A percentile compares a stretch with the other conserved stretches of the same genome.
Evolutionary conservation across 768 basidiomycete genomes (phyloP).

Genomic region (Paxillus ammoniavirescens): DNA sequence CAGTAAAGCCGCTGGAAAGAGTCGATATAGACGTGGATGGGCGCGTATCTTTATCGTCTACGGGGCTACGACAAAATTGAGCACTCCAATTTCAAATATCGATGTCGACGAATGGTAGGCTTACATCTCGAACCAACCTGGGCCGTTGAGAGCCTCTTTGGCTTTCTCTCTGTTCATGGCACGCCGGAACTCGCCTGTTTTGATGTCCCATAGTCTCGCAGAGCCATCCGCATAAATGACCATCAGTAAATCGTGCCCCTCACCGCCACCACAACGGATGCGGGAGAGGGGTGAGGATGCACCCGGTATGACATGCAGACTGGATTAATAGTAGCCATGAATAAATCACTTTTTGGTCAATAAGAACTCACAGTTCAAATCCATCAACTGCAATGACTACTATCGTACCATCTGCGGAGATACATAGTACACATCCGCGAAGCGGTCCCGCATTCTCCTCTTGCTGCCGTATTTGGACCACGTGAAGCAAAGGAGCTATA

Average conservation of each 20-base stretch:
- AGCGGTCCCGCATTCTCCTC: conserved; percentile 55
- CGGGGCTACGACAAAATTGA: conserved; percentile 12
- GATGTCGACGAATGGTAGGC: conserved; percentile 5
- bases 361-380: conserved; percentile 69
- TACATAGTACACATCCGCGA: conserved; percentile 66
- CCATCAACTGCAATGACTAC: conserved; percentile 74
- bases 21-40: conserved; percentile 25
- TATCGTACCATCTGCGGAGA: conserved; percentile 78
- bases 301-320: conserved; percentile 81
- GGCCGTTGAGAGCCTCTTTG: conserved; percentile 66
- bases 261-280: conserved; percentile 57
- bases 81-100: neutral
- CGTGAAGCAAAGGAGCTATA: conserved; percentile 56
- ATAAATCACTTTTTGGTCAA: neutral
- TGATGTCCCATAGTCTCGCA: conserved; percentile 85
- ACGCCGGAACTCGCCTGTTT: conserved; percentile 80
- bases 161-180: conserved; percentile 78
- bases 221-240: conserved; percentile 73
- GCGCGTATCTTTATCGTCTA: conserved; percentile 27
- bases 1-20: conserved; percentile 16
- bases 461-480: conserved; percentile 50
- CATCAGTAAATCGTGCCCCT: conserved; percentile 59
- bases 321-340: conserved; percentile 28
- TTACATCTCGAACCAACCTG: conserved; percentile 76
- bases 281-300: conserved; percentile 62